phyloP scores from a whole-genome alignment of 208 protist genomes.

The Trypanosomatidae sp. region DNA sequence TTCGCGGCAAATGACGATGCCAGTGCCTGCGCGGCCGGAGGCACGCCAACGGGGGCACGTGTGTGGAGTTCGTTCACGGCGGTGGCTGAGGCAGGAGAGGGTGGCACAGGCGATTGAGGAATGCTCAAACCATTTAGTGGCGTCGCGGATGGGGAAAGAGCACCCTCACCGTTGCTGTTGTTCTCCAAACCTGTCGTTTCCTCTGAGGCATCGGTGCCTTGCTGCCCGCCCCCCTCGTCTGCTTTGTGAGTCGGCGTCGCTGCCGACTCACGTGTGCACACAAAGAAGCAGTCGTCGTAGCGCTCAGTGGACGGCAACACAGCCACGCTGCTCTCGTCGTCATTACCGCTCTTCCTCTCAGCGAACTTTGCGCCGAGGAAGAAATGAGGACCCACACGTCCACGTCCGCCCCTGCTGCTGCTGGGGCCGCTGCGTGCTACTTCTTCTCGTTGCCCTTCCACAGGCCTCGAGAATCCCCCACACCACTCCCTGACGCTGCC shows the following conservation, averaged over 20 bases:
- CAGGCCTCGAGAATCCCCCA: neutral
- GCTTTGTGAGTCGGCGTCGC: neutral
- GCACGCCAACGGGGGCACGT: neutral
- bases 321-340: neutral
- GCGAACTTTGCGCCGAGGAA: neutral
- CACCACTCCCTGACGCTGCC: neutral
- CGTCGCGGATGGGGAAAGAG: neutral
- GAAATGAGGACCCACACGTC: neutral
- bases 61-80: neutral
- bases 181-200: neutral
- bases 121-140: neutral
- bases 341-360: neutral
- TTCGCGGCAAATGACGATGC: no score
- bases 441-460: neutral
- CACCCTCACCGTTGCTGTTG: neutral
- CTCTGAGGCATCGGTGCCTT: neutral
- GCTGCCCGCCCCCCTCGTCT: neutral
- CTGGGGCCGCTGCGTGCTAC: neutral
- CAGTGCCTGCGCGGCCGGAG: neutral
- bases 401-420: neutral
- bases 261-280: neutral
- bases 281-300: neutral
- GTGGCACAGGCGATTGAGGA: neutral
- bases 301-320: neutral
- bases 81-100: neutral